A percentile compares a stretch with the other conserved stretches of the same genome.
phyloP scores from a whole-genome alignment of 2,329 filamentous ascomycete species.

The Tympanopsis confertula region DNA sequence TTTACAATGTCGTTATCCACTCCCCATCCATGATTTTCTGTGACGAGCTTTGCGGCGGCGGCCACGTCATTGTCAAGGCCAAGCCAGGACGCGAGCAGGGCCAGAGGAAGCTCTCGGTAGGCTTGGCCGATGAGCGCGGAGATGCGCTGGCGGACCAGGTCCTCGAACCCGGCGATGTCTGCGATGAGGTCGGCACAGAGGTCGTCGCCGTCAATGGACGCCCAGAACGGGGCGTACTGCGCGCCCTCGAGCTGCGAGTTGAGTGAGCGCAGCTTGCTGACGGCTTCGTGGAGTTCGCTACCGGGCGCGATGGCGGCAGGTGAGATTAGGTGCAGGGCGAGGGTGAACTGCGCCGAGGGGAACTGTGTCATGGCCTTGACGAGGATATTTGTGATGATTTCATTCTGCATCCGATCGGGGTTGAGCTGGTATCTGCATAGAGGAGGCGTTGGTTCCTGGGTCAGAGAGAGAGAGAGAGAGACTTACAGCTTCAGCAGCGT shows the following conservation, averaged over 20 bases:
- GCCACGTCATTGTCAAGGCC: not conserved
- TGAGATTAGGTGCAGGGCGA: slow-evolving; percentile 86
- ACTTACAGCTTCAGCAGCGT: slow-evolving; percentile 95
- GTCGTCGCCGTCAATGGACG: not conserved
- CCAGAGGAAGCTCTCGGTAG: not conserved
- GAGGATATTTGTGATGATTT: slow-evolving; percentile 97
- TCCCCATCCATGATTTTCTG: not conserved
- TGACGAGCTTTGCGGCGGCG: not conserved
- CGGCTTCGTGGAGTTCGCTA: slow-evolving; percentile 75
- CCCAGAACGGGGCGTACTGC: not conserved
- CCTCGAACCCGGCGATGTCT: not conserved
- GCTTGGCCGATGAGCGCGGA: not conserved
- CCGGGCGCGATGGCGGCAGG: slow-evolving; percentile 43
- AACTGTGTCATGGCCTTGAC: slow-evolving; percentile 97
- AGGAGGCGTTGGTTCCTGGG: slow-evolving; percentile 3
- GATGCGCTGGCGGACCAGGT: not conserved
- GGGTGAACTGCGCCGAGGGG: slow-evolving; percentile 87
- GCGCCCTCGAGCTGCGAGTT: slow-evolving; percentile 27
- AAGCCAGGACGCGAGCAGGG: not conserved
- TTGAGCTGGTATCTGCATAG: slow-evolving; percentile 89
- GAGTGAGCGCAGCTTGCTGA: slow-evolving; percentile 74
- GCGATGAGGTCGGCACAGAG: not conserved
- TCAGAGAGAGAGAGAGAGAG: slow-evolving; percentile 4
- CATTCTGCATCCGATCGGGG: slow-evolving; percentile 91
- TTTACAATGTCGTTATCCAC: not conserved